These are phyloP conservation scores for Lachnellula subtilissima DNA, from an alignment of 2,329 filamentous ascomycete genomes.

Conservation along the genomic window DNA sequence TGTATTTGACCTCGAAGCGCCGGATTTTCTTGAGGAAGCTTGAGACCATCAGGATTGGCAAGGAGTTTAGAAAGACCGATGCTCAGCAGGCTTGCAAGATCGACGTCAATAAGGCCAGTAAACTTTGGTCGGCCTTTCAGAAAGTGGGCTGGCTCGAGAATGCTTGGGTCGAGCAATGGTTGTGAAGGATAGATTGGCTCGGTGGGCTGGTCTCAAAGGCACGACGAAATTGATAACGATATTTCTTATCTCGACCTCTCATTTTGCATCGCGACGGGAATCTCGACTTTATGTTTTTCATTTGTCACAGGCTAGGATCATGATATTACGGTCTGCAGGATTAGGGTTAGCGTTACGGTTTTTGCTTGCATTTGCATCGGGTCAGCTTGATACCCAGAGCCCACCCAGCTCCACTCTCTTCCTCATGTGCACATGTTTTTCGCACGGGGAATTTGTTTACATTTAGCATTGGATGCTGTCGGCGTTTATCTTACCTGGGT, in stretches of 20 bases:
- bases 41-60: constrained; percentile 59
- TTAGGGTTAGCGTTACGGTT: constrained; percentile 5
- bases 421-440: constrained; percentile 2
- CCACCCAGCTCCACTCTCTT: constrained; percentile 30
- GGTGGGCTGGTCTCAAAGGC: constrained; percentile 4
- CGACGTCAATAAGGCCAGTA: constrained; percentile 95
- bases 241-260: constrained; percentile 2
- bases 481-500: background rate
- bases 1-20: constrained; percentile 88
- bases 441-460: background rate
- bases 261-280: constrained; percentile 22
- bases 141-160: constrained; percentile 71
- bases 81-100: constrained; percentile 97
- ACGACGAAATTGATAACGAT: constrained; percentile 12
- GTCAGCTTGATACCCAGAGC: constrained; percentile 30
- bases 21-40: constrained; percentile 79
- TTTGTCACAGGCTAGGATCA: constrained; percentile 18
- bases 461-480: background rate
- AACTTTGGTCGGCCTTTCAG: constrained; percentile 85
- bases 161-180: constrained; percentile 22
- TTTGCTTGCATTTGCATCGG: constrained; percentile 27
- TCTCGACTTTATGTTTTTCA: constrained; percentile 16
- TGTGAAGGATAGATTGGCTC: constrained; percentile 10
- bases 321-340: constrained; percentile 5
- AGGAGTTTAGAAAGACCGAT: constrained; percentile 92